Evolutionary conservation across 2,329 filamentous ascomycete genomes (phyloP).

Genomic region (Paracorniculantispora psalliotae): DNA sequence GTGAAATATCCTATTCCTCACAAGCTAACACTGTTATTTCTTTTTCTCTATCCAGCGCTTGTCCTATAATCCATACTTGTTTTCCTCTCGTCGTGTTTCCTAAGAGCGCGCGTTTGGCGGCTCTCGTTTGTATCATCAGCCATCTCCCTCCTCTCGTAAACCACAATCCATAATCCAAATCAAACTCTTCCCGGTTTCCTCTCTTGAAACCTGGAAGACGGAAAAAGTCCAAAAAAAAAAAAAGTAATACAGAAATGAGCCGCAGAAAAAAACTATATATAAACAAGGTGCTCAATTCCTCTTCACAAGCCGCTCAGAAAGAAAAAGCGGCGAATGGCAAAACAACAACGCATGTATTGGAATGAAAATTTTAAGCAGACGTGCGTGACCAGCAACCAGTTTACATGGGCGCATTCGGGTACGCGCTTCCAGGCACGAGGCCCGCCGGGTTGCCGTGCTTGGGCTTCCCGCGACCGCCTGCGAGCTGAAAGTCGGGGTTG

Average conservation of each 20-base stretch:
- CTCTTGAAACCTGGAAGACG: neutral
- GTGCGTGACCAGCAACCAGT: no score
- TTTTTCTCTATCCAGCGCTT: neutral
- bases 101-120: neutral
- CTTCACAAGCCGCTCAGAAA: neutral
- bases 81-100: neutral
- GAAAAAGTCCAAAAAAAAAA: neutral
- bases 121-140: neutral
- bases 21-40: neutral
- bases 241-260: constrained; percentile 8
- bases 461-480: constrained; percentile 33
- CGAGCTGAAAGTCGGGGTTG: constrained; percentile 83
- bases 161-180: neutral
- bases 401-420: constrained; percentile 35
- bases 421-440: constrained; percentile 51
- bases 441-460: constrained; percentile 26
- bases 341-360: neutral
- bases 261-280: constrained; percentile 2
- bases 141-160: neutral
- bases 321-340: no score
- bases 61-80: neutral
- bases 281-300: neutral
- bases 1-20: neutral
- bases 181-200: neutral
- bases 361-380: constrained; percentile 1